These are phyloP conservation scores for Pisolithus sp. DNA, from an alignment of 768 basidiomycete genomes.

Conservation along the genomic window DNA sequence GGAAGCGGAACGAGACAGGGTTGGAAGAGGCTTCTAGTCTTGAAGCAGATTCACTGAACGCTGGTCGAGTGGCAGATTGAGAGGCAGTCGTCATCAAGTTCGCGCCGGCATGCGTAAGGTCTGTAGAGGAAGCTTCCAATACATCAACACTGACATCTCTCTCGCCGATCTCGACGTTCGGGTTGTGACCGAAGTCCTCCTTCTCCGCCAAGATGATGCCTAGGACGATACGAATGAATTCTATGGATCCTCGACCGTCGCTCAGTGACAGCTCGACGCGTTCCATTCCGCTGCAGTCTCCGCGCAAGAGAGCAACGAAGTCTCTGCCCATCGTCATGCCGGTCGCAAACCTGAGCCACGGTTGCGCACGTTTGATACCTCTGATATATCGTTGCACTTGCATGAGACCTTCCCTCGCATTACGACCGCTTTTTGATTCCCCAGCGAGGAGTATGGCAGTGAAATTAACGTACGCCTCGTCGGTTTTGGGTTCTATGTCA, in stretches of 20 bases:
- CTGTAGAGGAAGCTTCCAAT: neutral
- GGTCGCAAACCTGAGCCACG: neutral
- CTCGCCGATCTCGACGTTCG: neutral
- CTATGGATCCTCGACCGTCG: neutral
- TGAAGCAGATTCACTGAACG: neutral
- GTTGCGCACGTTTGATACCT: constrained; percentile 1
- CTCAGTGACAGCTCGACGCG: neutral
- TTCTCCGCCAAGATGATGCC: neutral
- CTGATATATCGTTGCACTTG: no score
- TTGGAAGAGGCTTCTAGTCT: neutral
- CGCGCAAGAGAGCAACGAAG: neutral
- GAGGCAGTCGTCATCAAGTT: no score
- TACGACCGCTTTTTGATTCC: no score
- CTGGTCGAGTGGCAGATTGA: neutral
- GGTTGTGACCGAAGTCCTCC: constrained; percentile 4
- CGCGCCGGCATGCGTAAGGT: no score
- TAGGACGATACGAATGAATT: constrained; percentile 1
- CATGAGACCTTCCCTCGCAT: no score
- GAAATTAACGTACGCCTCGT: neutral
- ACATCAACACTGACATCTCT: neutral
- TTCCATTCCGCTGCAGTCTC: constrained; percentile 1
- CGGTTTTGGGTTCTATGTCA: neutral
- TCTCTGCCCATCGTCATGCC: neutral
- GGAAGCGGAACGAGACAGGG: neutral
- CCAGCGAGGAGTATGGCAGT: no score